Conservation (phyloP, 202 grass and related monocot species). For the Bolboschoenoplectus hybrid region DNA sequence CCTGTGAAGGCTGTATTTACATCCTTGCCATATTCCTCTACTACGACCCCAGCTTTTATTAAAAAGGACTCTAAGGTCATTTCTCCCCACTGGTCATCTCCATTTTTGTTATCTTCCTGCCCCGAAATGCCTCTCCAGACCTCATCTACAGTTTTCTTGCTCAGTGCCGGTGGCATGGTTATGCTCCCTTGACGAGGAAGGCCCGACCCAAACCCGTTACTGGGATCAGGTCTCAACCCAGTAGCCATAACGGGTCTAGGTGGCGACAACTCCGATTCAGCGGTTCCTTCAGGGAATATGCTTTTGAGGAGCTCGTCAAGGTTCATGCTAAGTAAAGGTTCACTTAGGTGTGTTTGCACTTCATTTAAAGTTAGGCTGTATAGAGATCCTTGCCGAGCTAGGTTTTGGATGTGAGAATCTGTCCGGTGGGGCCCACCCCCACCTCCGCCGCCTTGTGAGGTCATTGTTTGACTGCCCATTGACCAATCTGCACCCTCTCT, state of each 20-base stretch:
- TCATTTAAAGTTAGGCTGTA: constrained; percentile 84
- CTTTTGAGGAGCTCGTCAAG: constrained; percentile 88
- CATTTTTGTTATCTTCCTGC: constrained; percentile 28
- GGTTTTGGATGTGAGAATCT: constrained; percentile 49
- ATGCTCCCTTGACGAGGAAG: constrained; percentile 82
- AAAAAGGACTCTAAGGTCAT: constrained; percentile 93
- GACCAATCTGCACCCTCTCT: constrained; percentile 29
- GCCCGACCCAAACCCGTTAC: constrained; percentile 40
- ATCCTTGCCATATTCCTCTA: constrained; percentile 53
- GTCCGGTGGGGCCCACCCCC: constrained; percentile 23
- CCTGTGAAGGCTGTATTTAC: constrained; percentile 27
- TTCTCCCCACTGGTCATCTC: constrained; percentile 76
- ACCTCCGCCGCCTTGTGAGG: constrained; percentile 39
- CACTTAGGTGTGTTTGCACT: constrained; percentile 76
- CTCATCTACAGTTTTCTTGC: constrained; percentile 92
- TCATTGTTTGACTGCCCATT: constrained; percentile 80
- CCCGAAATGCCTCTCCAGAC: constrained; percentile 77
- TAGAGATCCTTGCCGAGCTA: constrained; percentile 82
- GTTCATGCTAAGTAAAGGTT: constrained; percentile 91
- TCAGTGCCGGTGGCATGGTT: constrained; percentile 70
- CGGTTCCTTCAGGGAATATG: constrained; percentile 59
- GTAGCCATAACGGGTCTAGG: constrained; percentile 9
- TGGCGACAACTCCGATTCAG: neutral
- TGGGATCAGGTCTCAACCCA: constrained; percentile 39
- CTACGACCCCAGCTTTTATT: constrained; percentile 78